A percentile compares a stretch with the other conserved stretches of the same genome.
Evolutionary conservation across 352 stramenopile genomes (phyloP).

Genomic region (Phytophthora crassamura): DNA sequence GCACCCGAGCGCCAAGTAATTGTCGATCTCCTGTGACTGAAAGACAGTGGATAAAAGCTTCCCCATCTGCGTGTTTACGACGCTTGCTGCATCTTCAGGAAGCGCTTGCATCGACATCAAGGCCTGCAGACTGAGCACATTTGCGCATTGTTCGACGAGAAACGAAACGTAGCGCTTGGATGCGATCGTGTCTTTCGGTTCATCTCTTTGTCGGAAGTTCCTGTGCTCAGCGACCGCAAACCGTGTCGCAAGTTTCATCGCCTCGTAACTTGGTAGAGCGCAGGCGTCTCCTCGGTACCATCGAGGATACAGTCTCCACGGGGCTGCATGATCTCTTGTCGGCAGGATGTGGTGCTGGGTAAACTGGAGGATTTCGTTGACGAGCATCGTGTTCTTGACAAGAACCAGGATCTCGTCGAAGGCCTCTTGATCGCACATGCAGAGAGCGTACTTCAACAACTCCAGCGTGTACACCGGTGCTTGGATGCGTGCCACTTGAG

Average conservation of each 20-base stretch:
- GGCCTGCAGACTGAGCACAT: constrained; percentile 70
- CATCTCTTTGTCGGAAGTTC: constrained; percentile 33
- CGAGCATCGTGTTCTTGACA: constrained; percentile 58
- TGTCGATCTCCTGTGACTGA: constrained; percentile 77
- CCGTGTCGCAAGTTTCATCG: constrained; percentile 63
- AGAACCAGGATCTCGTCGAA: constrained; percentile 73
- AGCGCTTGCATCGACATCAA: constrained; percentile 68
- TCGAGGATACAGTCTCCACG: constrained; percentile 49
- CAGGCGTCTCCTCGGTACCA: constrained; percentile 72
- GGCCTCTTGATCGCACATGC: constrained; percentile 56
- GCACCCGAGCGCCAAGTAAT: constrained; percentile 68
- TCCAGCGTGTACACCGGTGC: constrained; percentile 67
- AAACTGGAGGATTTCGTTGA: constrained; percentile 59
- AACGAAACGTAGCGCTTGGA: constrained; percentile 78
- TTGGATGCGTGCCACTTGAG: constrained; percentile 51
- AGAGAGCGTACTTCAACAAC: constrained; percentile 67
- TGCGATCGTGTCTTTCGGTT: constrained; percentile 46
- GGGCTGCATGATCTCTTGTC: background rate
- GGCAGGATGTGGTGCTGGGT: constrained; percentile 43
- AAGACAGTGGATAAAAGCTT: constrained; percentile 76
- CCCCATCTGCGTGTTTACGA: constrained; percentile 56
- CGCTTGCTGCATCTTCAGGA: constrained; percentile 53
- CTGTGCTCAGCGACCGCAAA: constrained; percentile 71
- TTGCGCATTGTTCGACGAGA: constrained; percentile 66
- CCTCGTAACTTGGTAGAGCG: constrained; percentile 52